These are phyloP conservation scores for Tribonema minus DNA, from an alignment of 108 stramenopile genomes.

Conservation along the genomic window DNA sequence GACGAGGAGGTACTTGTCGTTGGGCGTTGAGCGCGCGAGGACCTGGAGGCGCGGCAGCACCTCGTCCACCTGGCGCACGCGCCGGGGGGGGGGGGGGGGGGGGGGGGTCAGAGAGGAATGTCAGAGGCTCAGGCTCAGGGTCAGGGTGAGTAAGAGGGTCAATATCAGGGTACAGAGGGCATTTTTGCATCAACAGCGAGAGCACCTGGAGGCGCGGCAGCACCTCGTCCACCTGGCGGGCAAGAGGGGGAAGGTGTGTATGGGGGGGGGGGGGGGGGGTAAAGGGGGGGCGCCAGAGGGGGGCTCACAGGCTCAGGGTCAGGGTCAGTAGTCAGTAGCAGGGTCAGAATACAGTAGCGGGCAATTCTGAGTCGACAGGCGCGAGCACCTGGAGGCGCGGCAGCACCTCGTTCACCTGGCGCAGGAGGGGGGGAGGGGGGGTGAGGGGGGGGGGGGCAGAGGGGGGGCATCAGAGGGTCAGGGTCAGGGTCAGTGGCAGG, in stretches of 20 bases:
- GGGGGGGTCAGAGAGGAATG: background rate
- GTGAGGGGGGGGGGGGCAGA: background rate
- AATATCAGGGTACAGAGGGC: background rate
- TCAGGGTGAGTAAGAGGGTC: no score
- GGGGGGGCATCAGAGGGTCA: background rate
- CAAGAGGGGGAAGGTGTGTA: no score
- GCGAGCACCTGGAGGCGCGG: no score
- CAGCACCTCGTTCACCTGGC: background rate
- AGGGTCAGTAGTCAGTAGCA: no score
- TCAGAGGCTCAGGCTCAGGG: background rate
- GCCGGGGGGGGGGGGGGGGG: background rate
- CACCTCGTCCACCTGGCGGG: conserved; percentile 36
- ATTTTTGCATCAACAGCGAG: background rate
- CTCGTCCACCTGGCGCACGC: conserved; percentile 13
- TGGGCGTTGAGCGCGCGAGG: conserved; percentile 54
- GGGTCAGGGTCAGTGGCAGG: background rate
- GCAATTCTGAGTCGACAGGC: no score
- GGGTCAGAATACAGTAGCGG: no score
- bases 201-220: conserved; percentile 58
- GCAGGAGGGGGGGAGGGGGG: background rate
- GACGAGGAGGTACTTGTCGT: conserved; percentile 58
- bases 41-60: conserved; percentile 45
- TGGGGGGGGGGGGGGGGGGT: no score
- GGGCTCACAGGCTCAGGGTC: no score
- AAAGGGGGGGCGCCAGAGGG: no score